A percentile compares a stretch with the other conserved stretches of the same genome.
Evolutionary conservation across 2,329 filamentous ascomycete genomes (phyloP).

Genomic region (Colletotrichum orbiculare): DNA sequence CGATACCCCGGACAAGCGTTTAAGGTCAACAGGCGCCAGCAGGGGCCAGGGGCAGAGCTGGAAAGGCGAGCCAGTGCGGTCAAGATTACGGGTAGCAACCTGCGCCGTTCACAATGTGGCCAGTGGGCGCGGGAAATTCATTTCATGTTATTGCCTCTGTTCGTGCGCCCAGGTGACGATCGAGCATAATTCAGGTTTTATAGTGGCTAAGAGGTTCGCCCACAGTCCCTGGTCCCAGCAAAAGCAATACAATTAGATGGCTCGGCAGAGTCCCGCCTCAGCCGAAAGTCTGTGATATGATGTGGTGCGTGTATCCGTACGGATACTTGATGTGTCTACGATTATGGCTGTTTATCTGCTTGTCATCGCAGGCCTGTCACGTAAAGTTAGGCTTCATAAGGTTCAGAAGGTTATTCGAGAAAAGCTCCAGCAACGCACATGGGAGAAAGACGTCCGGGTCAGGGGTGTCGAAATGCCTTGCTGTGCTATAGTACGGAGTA

Average conservation of each 20-base stretch:
- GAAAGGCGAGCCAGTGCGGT: slow-evolving; percentile 1
- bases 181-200: slow-evolving; percentile 2
- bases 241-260: slow-evolving; percentile 1
- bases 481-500: not conserved
- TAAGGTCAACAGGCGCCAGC: slow-evolving; percentile 7
- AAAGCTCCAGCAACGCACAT: slow-evolving; percentile 1
- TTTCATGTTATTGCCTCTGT: no score
- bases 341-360: not conserved
- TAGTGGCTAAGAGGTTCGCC: not conserved
- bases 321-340: no score
- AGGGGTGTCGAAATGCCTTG: not conserved
- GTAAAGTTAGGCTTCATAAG: not conserved
- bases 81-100: slow-evolving; percentile 9
- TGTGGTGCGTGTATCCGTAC: not conserved
- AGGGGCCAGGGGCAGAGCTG: not conserved
- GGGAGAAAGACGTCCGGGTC: not conserved
- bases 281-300: not conserved
- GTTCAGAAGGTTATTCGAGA: slow-evolving; percentile 6
- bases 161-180: slow-evolving; percentile 3
- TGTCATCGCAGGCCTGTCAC: no score
- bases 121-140: not conserved
- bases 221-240: slow-evolving; percentile 7
- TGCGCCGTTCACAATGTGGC: slow-evolving; percentile 12
- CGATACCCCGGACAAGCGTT: slow-evolving; percentile 22
- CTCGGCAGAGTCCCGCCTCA: not conserved